Evolutionary conservation across 2,329 filamentous ascomycete genomes (phyloP), one percentile per base, ranked within the genome.

Genomic region (Curvularia sp.): DNA sequence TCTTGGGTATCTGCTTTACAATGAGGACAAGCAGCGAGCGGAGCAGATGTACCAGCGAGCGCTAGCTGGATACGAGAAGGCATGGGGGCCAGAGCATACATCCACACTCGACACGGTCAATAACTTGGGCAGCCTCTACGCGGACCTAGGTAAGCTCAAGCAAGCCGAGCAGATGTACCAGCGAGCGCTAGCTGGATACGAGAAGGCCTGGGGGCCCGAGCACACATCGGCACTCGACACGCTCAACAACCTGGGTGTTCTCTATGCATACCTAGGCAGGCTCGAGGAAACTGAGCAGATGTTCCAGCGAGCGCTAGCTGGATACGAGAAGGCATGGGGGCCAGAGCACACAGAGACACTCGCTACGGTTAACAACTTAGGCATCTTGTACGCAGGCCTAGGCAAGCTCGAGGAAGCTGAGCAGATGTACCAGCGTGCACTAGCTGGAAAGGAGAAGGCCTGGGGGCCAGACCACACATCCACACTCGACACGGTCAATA

Each of bases 151-250:
- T 31, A 30, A 15, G 51, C 41, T 55, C 9, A 28, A 41, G 4
- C 20, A 60, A 20, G 57, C 57, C 3, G 57, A 60, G 49, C 24
- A 38, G 15, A 55, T 60, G 49, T 41, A 49, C 35, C 15, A 53
- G 33, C 48, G 57, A 4, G 57, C 53, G 35, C 52, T 60, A 18
- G 39, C 39, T 24, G 39, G 39, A 7, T 56, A 47, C 20, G 64
- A 68, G 60, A 52, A 66, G 53, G 57, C 58, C 50, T 39, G 49
- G 31, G 50, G 60, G 18, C 47, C 44, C 28, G 46, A 61, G n/a
- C 60, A 61, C 47, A 55, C 58, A 56, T 63, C 61, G 22, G 69
- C 65, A 58, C 56, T 58, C n/a, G 2, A n/a, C 15, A 58, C 44
- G n/a, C 44, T 58, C 26, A 50, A 53, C 15, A 58, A 53, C 49